phyloP scores from a whole-genome alignment of 1,284 basidiomycete species.

The Violaceomyces palustris region DNA sequence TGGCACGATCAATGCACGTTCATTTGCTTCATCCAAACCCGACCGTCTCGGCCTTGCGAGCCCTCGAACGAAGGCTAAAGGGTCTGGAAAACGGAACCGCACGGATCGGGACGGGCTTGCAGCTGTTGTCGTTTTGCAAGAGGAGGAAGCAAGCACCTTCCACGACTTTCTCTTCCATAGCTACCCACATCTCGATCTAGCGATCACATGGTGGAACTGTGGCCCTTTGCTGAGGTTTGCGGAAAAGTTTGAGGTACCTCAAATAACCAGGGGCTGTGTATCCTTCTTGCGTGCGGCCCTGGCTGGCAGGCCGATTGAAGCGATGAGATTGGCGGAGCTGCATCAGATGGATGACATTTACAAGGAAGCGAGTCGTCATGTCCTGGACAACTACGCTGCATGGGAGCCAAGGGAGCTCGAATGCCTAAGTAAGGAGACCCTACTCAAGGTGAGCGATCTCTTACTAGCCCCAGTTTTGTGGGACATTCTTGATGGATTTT shows the following conservation, averaged over 20 bases:
- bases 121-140: slow-evolving; percentile 22
- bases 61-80: too few species aligned
- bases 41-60: too few species aligned
- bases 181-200: slow-evolving; percentile 35
- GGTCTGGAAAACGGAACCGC: not conserved
- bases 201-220: slow-evolving; percentile 32
- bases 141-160: slow-evolving; percentile 32
- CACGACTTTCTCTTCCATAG: slow-evolving; percentile 31
- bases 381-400: slow-evolving; percentile 31
- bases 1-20: too few species aligned
- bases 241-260: slow-evolving; percentile 37
- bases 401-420: slow-evolving; percentile 34
- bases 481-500: too few species aligned
- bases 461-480: not conserved
- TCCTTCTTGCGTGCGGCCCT: slow-evolving; percentile 26
- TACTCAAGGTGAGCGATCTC: slow-evolving; percentile 14
- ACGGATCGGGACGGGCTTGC: not conserved
- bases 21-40: too few species aligned
- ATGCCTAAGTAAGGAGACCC: slow-evolving; percentile 13
- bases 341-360: slow-evolving; percentile 30
- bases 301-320: slow-evolving; percentile 38
- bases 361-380: slow-evolving; percentile 32
- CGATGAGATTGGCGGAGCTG: slow-evolving; percentile 34
- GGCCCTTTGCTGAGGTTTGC: slow-evolving; percentile 24
- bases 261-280: slow-evolving; percentile 16